phyloP scores from a whole-genome alignment of 257 asterid species.

The Solanum pimpinellifolium region DNA sequence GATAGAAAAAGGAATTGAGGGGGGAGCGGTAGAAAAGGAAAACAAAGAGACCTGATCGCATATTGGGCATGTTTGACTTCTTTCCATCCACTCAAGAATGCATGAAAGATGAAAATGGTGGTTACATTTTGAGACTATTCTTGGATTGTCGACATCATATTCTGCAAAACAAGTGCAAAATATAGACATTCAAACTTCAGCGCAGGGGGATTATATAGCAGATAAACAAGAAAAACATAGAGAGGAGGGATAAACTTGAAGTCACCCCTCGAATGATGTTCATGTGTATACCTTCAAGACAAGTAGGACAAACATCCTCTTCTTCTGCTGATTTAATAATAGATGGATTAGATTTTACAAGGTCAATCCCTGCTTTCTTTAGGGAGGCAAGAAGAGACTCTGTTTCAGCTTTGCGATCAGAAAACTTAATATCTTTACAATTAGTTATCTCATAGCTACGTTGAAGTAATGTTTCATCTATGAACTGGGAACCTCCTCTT shows the following conservation, averaged over 20 bases:
- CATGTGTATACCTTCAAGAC: slow-evolving; percentile 59
- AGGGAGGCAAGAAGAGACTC: slow-evolving; percentile 27
- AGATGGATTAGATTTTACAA: slow-evolving; percentile 16
- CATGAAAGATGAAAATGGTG: slow-evolving; percentile 89
- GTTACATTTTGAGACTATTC: slow-evolving; percentile 49
- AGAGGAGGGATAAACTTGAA: not conserved
- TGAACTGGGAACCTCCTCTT: slow-evolving; percentile 8
- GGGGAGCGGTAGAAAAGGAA: not conserved
- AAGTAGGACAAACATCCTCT: slow-evolving; percentile 65
- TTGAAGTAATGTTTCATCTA: slow-evolving; percentile 8
- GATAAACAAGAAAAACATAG: not conserved
- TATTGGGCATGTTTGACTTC: slow-evolving; percentile 68
- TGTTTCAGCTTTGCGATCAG: slow-evolving; percentile 19
- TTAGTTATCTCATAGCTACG: slow-evolving; percentile 13
- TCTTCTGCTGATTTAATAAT: slow-evolving; percentile 25
- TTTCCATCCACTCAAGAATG: slow-evolving; percentile 81
- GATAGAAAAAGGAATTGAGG: not conserved
- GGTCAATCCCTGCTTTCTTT: slow-evolving; percentile 25
- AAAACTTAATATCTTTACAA: slow-evolving; percentile 18
- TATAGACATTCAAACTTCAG: not conserved
- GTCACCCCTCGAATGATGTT: not conserved
- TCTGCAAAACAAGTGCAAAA: slow-evolving; percentile 26
- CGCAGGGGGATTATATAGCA: not conserved
- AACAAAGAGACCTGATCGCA: slow-evolving; percentile 46
- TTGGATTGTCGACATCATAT: slow-evolving; percentile 56